phyloP scores from a whole-genome alignment of 1,284 basidiomycete species.

The Sphagnurus paluster region DNA sequence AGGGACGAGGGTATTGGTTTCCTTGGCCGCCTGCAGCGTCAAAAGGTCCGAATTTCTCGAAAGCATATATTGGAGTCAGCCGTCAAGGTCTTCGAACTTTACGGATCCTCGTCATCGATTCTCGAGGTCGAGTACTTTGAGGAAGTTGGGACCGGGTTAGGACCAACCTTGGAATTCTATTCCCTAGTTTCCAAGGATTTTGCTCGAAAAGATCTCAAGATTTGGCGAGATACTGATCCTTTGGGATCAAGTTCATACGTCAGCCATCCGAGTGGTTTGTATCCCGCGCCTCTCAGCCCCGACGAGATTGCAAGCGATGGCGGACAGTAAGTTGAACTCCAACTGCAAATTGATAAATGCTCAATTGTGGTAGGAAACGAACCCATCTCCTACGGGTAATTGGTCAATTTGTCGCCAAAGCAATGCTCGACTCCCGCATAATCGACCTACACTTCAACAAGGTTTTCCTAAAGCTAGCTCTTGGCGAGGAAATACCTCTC shows the following conservation, averaged over 20 bases:
- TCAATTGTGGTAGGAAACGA: slow-evolving; percentile 53
- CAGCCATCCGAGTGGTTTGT: slow-evolving; percentile 82
- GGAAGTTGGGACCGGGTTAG: slow-evolving; percentile 97
- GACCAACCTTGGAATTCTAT: slow-evolving; percentile 99
- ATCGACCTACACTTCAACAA: slow-evolving; percentile 96
- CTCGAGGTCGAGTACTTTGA: slow-evolving; percentile 99
- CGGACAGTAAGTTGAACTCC: slow-evolving; percentile 57
- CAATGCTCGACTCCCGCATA: slow-evolving; percentile 95
- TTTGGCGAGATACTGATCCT: slow-evolving; percentile 89
- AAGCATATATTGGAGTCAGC: slow-evolving; percentile 96
- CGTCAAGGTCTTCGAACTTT: slow-evolving; percentile 96
- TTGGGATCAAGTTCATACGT: slow-evolving; percentile 68
- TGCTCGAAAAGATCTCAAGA: slow-evolving; percentile 80
- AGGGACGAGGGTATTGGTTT: slow-evolving; percentile 91
- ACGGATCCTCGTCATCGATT: slow-evolving; percentile 90
- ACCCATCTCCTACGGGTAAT: slow-evolving; percentile 87
- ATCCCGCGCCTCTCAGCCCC: slow-evolving; percentile 79
- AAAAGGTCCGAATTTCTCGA: slow-evolving; percentile 96
- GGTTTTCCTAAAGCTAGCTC: slow-evolving; percentile 85
- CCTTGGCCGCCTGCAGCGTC: slow-evolving; percentile 89
- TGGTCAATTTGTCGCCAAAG: slow-evolving; percentile 97
- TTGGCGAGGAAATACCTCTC: slow-evolving; percentile 83
- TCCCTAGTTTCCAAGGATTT: slow-evolving; percentile 93
- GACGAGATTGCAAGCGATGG: slow-evolving; percentile 68
- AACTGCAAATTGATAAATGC: background rate